Conservation (phyloP, 768 basidiomycete genomes). For the Lactarius sanguifluus region DNA sequence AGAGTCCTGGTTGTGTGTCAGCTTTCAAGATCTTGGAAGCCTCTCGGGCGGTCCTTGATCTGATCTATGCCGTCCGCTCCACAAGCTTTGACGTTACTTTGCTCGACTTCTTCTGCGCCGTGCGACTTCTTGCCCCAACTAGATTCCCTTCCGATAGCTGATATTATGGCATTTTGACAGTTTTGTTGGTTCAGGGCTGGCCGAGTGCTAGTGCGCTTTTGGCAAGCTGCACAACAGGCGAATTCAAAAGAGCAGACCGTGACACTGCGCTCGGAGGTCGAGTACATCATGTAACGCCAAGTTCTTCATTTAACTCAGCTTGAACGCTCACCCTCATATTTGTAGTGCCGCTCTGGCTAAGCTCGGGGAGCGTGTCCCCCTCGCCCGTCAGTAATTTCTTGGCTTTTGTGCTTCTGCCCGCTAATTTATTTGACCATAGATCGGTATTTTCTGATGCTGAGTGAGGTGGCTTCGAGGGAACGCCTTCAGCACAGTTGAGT, state of each 20-base stretch:
- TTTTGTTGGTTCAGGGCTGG: slow-evolving; percentile 72
- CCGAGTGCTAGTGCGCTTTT: slow-evolving; percentile 63
- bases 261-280: slow-evolving; percentile 60
- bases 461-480: slow-evolving; percentile 37
- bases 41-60: slow-evolving; percentile 63
- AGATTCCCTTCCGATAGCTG: slow-evolving; percentile 11
- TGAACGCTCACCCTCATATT: slow-evolving; percentile 5
- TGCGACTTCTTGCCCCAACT: slow-evolving; percentile 37
- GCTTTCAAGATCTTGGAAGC: slow-evolving; percentile 67
- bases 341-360: slow-evolving; percentile 56
- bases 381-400: slow-evolving; percentile 47
- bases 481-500: neutral
- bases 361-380: slow-evolving; percentile 65
- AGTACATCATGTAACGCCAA: slow-evolving; percentile 59
- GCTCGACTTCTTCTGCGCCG: slow-evolving; percentile 68
- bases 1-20: slow-evolving; percentile 59
- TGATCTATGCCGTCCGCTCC: slow-evolving; percentile 63
- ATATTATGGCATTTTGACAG: slow-evolving; percentile 35
- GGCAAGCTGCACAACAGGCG: slow-evolving; percentile 60
- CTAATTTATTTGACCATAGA: slow-evolving; percentile 31
- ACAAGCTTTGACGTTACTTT: slow-evolving; percentile 73
- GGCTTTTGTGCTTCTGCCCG: neutral
- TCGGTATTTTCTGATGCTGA: slow-evolving; percentile 58
- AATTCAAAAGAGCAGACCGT: slow-evolving; percentile 56
- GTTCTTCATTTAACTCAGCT: neutral